These are phyloP conservation scores for Saksenaea vasiformis DNA, from an alignment of 371 early-diverging fungal genomes.

Conservation along the genomic window DNA sequence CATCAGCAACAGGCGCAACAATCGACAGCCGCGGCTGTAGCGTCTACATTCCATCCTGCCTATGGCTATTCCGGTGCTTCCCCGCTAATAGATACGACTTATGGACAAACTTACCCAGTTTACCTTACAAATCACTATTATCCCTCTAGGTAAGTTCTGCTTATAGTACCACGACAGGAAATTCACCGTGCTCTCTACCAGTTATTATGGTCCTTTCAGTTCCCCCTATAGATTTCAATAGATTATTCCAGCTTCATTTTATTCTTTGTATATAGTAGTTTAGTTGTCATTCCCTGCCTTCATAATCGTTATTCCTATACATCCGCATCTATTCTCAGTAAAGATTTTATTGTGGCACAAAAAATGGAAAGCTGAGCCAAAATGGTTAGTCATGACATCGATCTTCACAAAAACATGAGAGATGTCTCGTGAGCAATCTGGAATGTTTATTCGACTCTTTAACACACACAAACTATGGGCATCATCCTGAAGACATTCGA, in stretches of 20 bases:
- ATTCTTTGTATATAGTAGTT: background rate
- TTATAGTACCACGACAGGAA: background rate
- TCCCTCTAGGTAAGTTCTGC: background rate
- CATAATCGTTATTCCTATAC: background rate
- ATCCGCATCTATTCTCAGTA: background rate
- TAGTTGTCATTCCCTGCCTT: background rate
- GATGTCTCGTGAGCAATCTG: background rate
- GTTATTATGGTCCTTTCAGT: background rate
- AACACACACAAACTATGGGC: too few relatives aligned
- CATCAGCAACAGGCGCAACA: background rate
- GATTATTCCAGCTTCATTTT: background rate
- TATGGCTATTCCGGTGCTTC: background rate
- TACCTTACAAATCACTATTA: background rate
- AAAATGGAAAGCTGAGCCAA: background rate
- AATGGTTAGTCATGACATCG: background rate
- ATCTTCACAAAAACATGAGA: background rate
- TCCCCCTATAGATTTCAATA: background rate
- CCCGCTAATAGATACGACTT: background rate
- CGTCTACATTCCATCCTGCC: background rate
- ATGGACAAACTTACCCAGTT: background rate
- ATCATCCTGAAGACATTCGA: too few relatives aligned
- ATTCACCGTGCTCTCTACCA: background rate
- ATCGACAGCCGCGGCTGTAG: background rate
- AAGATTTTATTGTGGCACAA: background rate
- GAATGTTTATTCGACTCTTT: too few relatives aligned